These are phyloP conservation scores for Pseudogymnoascus sp. DNA, from an alignment of 2,329 filamentous ascomycete genomes.

Conservation along the genomic window DNA sequence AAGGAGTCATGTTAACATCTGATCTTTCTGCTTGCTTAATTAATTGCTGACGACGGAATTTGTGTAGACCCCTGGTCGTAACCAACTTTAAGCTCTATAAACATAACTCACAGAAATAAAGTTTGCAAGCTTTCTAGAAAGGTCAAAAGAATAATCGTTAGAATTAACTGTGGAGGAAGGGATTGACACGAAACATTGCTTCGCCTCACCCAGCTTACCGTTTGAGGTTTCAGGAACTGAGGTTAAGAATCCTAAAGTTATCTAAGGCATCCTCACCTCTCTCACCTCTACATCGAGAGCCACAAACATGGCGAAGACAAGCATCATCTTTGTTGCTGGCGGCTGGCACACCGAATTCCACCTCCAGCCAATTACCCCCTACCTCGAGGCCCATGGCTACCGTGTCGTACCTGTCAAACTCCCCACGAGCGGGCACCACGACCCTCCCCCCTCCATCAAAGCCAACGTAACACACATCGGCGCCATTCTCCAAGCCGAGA, in stretches of 20 bases:
- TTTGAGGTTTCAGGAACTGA: not conserved
- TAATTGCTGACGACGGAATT: no score
- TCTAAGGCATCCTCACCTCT: not conserved
- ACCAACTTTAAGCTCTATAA: no score
- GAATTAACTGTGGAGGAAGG: no score
- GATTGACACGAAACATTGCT: no score
- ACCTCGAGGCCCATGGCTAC: not conserved
- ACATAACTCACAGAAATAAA: no score
- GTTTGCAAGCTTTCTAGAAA: no score
- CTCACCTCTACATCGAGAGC: not conserved
- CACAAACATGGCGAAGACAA: slow-evolving; percentile 2
- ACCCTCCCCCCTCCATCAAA: slow-evolving; percentile 2
- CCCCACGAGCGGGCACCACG: not conserved
- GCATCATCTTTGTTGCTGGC: slow-evolving; percentile 3
- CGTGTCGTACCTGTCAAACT: slow-evolving; percentile 4
- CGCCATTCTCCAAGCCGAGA: slow-evolving; percentile 1
- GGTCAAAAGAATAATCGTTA: no score
- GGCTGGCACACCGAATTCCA: slow-evolving; percentile 8
- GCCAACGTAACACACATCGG: slow-evolving; percentile 4
- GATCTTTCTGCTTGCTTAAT: no score
- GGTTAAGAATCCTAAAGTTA: not conserved
- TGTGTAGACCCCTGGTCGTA: no score
- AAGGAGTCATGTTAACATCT: not conserved
- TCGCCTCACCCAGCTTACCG: no score
- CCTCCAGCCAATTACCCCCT: not conserved